Evolutionary conservation across 805 yeast genomes (phyloP), one percentile per base, ranked within the genome.

Genomic region (Wickerhamomyces xylosicus): DNA sequence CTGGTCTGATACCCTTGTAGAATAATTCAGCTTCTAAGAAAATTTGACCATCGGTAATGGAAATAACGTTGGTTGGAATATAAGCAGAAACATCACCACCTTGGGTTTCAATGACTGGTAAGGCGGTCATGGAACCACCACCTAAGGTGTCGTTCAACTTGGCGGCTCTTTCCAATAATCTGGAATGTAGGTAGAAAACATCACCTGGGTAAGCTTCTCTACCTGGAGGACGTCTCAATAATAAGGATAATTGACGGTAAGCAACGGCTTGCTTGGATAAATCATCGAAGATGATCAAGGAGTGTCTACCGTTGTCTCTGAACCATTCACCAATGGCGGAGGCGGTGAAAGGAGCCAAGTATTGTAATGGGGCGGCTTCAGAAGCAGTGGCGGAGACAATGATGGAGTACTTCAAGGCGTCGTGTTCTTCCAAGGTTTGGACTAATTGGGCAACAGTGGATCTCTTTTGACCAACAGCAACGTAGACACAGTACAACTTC

Each of bases 1-100:
- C 97, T 65, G 98, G 98, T 80, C 98, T 89, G 71, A 90, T 87
- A 87, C 98, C 98, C 80, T 89, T 92, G 92, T 90, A 87, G 90
- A 90, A 90, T 69, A 90, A 78, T 76, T 90, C 98, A 67, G 97
- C 94, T 79, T 89, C 97, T 78, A 87, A 81, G 92, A 87, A 87
- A 67, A 87, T 87, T 74, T 87, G 96, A 67, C 95, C 96, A 66
- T 86, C 95, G 48, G 95, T 87, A 66, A 86, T 86, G 71, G 95
- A 87, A 75, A 87, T 87, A 64, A 86, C 95, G 74, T 86, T 86
- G 64, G 96, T 87, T 69, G 96, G 96, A 68, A 86, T 86, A 77
- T 86, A 86, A 64, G 95, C 95, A 52, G 95, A 85, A 60, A 86
- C 95, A 81, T 87, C 96, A 82, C 95, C 95, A 79, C 96, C 95